Base-by-base conservation (phyloP, 768 basidiomycete genomes). In the Hericium erinaceus region DNA sequence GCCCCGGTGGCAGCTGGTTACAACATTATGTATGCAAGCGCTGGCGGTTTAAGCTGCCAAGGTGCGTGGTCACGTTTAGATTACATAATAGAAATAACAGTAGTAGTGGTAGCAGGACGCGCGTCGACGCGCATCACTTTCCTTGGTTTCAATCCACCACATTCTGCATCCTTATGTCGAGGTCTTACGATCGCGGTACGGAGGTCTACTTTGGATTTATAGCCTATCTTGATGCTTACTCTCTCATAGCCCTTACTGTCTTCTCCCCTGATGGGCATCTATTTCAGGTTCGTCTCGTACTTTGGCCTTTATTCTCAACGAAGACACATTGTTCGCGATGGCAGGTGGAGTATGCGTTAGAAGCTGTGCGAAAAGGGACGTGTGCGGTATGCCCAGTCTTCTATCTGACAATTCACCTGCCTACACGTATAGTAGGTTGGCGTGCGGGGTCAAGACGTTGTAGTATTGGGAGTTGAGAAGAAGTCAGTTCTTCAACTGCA, bases 221-320 rank as follows among this genome's bases (percentile, higher is more conserved):
- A 7, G 44, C 44, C 16, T 57, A 33, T 54, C 26, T 4, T 39
- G 26, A 40, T 61, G 59, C n/a, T 39, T 28, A 54, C 15, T 12
- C 37, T 26, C 39, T 22, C 56, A 15, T 49, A 97, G 95, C 95
- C 50, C 85, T 98, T 62, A 98, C 95, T 62, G 93, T 95, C 69
- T 95, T 97, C 80, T 97, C 94, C 46, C 95, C 95, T 58, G 97
- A 98, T 77, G 97, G 97, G 16, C 97, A 99, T 77, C 78, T 99
- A 65, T 97, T 98, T 80, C 94, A 98, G 81, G 94, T 92, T 63
- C 60, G 74, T 58, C 46, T 58, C 33, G 54, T 57, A 10, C 48
- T 18, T 48, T 24, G 49, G 8, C 49, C 4, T 26, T 51, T 24
- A 26, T 13, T 37, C 37, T 28, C 54, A 41, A 52, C 28, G 39